Evolutionary conservation across 345 rosid genomes (phyloP).

Genomic region (Eucalyptus cladocalyx): DNA sequence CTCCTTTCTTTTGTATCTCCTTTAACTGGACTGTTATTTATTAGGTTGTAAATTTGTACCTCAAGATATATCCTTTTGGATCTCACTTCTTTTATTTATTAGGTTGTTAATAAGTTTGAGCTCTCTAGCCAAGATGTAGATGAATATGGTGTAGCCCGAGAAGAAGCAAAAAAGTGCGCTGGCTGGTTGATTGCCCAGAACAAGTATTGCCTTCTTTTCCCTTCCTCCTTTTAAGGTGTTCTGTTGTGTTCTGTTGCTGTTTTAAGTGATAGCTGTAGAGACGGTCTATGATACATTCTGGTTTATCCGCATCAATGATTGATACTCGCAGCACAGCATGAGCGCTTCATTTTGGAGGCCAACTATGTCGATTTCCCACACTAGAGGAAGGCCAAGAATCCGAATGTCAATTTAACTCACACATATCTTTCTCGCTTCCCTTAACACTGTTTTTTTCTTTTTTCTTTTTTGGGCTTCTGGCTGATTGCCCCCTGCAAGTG

Average conservation of each 20-base stretch:
- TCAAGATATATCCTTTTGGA: neutral
- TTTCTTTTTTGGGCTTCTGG: too few species aligned
- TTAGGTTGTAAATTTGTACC: slow-evolving; percentile 42
- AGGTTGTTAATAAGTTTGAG: slow-evolving; percentile 73
- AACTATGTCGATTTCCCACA: too few species aligned
- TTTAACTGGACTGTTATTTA: neutral
- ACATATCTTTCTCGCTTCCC: too few species aligned
- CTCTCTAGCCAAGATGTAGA: slow-evolving; percentile 68
- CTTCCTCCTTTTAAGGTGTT: neutral
- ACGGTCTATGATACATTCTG: neutral
- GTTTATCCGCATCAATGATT: neutral
- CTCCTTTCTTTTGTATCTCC: neutral
- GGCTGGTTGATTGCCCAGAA: slow-evolving; percentile 79
- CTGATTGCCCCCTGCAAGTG: too few species aligned
- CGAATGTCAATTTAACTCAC: too few species aligned
- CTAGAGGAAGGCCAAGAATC: too few species aligned
- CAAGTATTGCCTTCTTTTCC: slow-evolving; percentile 19
- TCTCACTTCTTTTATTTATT: neutral
- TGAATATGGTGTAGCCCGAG: slow-evolving; percentile 72
- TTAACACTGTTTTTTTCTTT: too few species aligned
- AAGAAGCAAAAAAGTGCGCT: slow-evolving; percentile 77
- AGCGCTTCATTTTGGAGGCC: neutral
- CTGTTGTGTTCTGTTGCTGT: neutral
- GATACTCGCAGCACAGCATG: neutral
- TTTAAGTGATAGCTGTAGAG: neutral